Base-by-base conservation (phyloP, 2,329 filamentous ascomycete species). In the Periconia sp. region DNA sequence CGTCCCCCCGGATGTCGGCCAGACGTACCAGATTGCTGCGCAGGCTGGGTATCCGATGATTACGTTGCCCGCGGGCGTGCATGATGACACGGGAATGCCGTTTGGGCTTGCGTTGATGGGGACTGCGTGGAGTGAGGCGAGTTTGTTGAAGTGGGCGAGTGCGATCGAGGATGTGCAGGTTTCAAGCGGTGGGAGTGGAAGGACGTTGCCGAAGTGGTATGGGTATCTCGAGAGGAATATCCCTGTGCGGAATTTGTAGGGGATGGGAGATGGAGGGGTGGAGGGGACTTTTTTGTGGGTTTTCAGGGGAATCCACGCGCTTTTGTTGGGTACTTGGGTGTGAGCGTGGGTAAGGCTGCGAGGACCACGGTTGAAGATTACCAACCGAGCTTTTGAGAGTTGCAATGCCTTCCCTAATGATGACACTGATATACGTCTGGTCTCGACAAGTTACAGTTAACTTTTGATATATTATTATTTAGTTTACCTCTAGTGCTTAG, bases 21-120 rank as follows among this genome's bases (percentile, higher is more conserved):
- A 89, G 68, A 82, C 83, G 3, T 85, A 85, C 57, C 85, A 90
- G 71, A 82, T 90, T 54, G 85, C 87, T 0, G 89, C 89, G 0
- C 87, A 91, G 72, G 89, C 89, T 8, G 88, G 88, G 0, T 92
- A 91, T 65, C 89, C 88, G 0, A 80, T 89, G 65, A 78, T 91
- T 47, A 90, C 88, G 0, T 67, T 92, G 1, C 89, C 89, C 0
- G 85, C 81, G 0, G 85, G 85, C 1, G 74, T 84, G 6, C 77
- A 82, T 58, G 60, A 71, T 1, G 73, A 68, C 6, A 74, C 62
- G 3, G 75, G 75, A 1, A 77, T 80, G 74, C 77, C 77, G 6
- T 79, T 74, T 56, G 77, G 77, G 1, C 54, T 80, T 6, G 75
- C 68, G 30, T 50, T 79, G 11, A 80, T 84, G 75, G 69, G 84